phyloP scores from a whole-genome alignment of 176 grass and related monocot species.

The Secale cereale region DNA sequence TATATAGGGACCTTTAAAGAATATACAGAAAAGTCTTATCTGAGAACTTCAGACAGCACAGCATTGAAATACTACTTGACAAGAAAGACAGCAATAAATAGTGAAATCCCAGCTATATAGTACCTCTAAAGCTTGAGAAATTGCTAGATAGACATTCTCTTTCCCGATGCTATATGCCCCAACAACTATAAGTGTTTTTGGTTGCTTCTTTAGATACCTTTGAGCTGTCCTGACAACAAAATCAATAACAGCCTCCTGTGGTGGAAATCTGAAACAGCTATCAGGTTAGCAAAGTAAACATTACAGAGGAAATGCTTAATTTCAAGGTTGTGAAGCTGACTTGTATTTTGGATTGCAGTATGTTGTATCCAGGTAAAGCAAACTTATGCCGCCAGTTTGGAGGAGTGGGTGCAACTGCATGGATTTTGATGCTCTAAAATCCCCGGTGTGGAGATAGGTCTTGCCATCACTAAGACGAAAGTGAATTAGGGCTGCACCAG shows the following conservation, averaged over 20 bases:
- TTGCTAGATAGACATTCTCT: conserved; percentile 68
- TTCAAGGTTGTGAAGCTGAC: conserved; percentile 24
- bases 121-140: conserved; percentile 71
- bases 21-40: conserved; percentile 6
- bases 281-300: not conserved
- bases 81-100: not conserved
- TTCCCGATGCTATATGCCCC: conserved; percentile 86
- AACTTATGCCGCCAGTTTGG: conserved; percentile 46
- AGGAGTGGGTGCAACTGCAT: conserved; percentile 61
- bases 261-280: conserved; percentile 51
- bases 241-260: conserved; percentile 59
- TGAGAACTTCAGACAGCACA: not conserved
- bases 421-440: conserved; percentile 68
- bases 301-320: conserved; percentile 15
- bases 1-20: conserved; percentile 60
- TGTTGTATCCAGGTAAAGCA: conserved; percentile 79
- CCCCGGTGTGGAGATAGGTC: conserved; percentile 67
- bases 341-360: conserved; percentile 83
- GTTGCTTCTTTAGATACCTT: conserved; percentile 57
- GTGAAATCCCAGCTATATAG: not conserved
- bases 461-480: conserved; percentile 49
- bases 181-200: conserved; percentile 71
- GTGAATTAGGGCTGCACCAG: conserved; percentile 71
- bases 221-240: conserved; percentile 66
- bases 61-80: not conserved